Percentiles rank a stretch among this genome's conserved stretches.
These are phyloP conservation scores for Ceratocystis smalleyi DNA, from an alignment of 2,329 filamentous ascomycete genomes.

Conservation along the genomic window DNA sequence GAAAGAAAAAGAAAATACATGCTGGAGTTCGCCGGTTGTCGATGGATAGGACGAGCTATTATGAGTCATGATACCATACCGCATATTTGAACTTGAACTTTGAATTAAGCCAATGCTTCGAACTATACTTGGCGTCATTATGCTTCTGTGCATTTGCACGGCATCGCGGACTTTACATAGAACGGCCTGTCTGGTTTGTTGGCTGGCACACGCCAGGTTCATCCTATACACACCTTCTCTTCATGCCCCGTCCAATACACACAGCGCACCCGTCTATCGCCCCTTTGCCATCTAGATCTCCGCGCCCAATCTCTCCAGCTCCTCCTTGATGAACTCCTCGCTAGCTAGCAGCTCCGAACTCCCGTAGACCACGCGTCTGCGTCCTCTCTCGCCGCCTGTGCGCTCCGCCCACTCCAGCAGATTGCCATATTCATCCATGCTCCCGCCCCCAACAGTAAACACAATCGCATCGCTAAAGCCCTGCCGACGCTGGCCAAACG, in stretches of 20 bases:
- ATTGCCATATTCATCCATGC: conserved; percentile 98
- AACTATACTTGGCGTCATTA: no score
- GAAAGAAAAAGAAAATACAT: background rate
- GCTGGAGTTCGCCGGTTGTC: no score
- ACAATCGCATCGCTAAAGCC: conserved; percentile 82
- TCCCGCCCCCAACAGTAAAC: conserved; percentile 90
- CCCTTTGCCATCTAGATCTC: conserved; percentile 28
- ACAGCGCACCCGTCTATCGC: no score
- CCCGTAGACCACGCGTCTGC: conserved; percentile 79
- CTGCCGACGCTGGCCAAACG: conserved; percentile 78
- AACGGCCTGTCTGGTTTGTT: no score
- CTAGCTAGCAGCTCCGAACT: conserved; percentile 72
- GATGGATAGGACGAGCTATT: background rate
- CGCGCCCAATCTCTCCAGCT: conserved; percentile 46
- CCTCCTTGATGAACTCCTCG: conserved; percentile 47
- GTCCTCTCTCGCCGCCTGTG: conserved; percentile 46
- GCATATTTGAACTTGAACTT: background rate
- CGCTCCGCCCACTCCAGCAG: conserved; percentile 87
- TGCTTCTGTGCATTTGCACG: no score
- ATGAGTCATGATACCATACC: background rate
- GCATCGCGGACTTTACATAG: no score
- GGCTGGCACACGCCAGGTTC: background rate
- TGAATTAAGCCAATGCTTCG: no score
- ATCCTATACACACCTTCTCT: background rate
- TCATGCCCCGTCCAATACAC: background rate